A percentile compares a stretch with the other conserved stretches of the same genome.
Conservation (phyloP, 805 yeast genomes). For the Cyberlindnera amylophila region DNA sequence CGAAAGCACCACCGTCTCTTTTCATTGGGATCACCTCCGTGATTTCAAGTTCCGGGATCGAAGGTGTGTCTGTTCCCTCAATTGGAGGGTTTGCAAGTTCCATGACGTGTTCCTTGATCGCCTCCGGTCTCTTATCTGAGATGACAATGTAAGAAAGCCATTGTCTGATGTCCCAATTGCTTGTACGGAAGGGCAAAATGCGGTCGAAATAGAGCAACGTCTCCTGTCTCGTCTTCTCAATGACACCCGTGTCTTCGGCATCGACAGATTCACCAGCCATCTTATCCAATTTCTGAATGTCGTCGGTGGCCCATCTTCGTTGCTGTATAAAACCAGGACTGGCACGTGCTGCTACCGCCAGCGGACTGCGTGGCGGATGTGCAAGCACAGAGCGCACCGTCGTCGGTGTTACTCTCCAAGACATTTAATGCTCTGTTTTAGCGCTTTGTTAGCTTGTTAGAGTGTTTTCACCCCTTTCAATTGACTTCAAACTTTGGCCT, state of each 20-base stretch:
- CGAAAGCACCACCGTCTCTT: conserved; percentile 94
- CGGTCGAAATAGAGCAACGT: conserved; percentile 55
- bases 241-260: conserved; percentile 55
- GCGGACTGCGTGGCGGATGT: no score
- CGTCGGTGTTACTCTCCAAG: no score
- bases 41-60: conserved; percentile 43
- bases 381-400: no score
- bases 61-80: conserved; percentile 21
- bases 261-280: conserved; percentile 53
- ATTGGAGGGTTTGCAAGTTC: conserved; percentile 36
- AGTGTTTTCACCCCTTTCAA: no score
- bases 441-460: no score
- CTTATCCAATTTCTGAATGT: conserved; percentile 40
- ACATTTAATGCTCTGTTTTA: no score
- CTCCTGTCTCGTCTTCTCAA: conserved; percentile 45
- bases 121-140: conserved; percentile 34
- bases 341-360: no score
- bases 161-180: conserved; percentile 44
- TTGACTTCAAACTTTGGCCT: no score
- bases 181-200: conserved; percentile 42
- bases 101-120: conserved; percentile 37
- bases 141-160: conserved; percentile 38
- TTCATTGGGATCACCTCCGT: conserved; percentile 63
- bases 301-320: conserved; percentile 33
- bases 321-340: neutral